Evolutionary conservation across 768 basidiomycete species (phyloP).

Genomic region (Lactifluus volemus): DNA sequence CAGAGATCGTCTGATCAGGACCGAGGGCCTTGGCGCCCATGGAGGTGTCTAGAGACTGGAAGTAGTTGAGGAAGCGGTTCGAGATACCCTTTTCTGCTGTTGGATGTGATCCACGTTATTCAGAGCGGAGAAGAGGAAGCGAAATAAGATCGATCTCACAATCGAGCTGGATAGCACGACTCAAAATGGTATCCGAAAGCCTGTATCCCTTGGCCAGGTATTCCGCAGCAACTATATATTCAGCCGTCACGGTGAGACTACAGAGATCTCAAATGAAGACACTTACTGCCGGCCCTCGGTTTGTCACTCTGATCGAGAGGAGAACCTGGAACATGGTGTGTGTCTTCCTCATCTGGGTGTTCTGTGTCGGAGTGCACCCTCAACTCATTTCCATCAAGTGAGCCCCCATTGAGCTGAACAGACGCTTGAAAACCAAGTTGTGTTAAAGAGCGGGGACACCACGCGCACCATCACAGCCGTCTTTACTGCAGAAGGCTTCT

Average conservation of each 20-base stretch:
- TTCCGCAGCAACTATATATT: constrained; percentile 70
- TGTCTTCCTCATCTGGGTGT: constrained; percentile 46
- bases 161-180: constrained; percentile 76
- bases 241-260: background rate
- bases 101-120: background rate
- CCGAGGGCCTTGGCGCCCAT: constrained; percentile 68
- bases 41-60: constrained; percentile 60
- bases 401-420: constrained; percentile 59
- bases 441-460: too few species aligned
- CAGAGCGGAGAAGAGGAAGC: background rate
- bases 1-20: constrained; percentile 71
- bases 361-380: constrained; percentile 60
- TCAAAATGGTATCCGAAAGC: constrained; percentile 69
- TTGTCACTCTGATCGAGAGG: constrained; percentile 80
- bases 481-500: constrained; percentile 74
- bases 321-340: constrained; percentile 30
- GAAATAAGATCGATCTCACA: constrained; percentile 29
- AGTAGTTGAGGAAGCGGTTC: constrained; percentile 69
- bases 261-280: background rate
- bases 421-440: background rate
- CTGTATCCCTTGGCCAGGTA: constrained; percentile 86
- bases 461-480: constrained; percentile 70
- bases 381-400: constrained; percentile 63
- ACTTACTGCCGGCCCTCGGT: constrained; percentile 75
- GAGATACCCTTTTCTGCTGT: constrained; percentile 83